Base-by-base conservation (phyloP, 768 basidiomycete species). In the Suillus brevipes region DNA sequence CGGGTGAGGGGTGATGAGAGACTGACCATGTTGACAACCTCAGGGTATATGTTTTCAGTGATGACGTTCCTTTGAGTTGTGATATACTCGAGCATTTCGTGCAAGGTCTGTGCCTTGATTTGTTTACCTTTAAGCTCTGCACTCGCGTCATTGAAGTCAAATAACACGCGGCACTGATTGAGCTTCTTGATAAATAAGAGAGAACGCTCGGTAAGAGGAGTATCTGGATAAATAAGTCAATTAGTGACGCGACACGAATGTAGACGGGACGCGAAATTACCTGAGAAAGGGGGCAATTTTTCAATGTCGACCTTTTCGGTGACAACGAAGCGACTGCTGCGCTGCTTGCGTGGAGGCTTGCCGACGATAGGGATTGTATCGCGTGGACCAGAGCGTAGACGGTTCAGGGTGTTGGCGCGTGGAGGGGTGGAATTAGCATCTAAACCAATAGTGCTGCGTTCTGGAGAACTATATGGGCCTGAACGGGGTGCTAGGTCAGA, bases 81-180 rank as follows among this genome's bases (percentile, higher is more conserved):
- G 78, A 99, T 97, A 76, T 98, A 99, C 75, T 99, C 97, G 74
- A 99, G 84, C 93, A 99, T 94, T 81, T 99, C 97, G 69, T 97
- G 94, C 66, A 99, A 80, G 16, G 97, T 94, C 77, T 97, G 95
- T 2, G 96, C 94, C 82, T 99, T 99, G 80, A 99, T 92, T 78
- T 98, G 97, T 81, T 99, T 99, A 69, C 95, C 96, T 77, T 91
- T 92, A 73, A 99, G 85, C 72, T 99, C 97, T 36, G 92, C 84
- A 72, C 92, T 96, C 55, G 95, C 92, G 75, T 99, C 97, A 75
- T 98, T 99, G 79, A 99, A 99, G 80, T 99, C 97, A 78, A 99
- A 99, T 49, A 99, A 81, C 67, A 98, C 95, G 63, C 92, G 89
- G 80, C 97, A 99, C 75, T 99, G 97, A 77, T 91, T 89, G 62